Percentiles rank a stretch among this genome's conserved stretches.
These are phyloP conservation scores for Camelina sativa DNA, from an alignment of 345 rosid species.

Conservation along the genomic window DNA sequence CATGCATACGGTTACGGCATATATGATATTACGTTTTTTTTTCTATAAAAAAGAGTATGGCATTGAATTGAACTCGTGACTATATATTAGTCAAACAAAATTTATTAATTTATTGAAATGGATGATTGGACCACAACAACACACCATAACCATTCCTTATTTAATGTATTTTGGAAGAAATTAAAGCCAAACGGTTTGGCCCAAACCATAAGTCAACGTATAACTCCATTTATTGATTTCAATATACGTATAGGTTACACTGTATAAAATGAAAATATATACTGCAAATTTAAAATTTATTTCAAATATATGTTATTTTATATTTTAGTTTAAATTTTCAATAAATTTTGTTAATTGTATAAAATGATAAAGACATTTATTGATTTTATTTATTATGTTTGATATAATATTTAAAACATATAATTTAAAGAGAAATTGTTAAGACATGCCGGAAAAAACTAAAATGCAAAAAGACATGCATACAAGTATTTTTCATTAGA, in stretches of 20 bases:
- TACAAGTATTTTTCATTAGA: too few relatives aligned
- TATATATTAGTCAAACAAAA: conserved; percentile 18
- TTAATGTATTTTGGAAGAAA: conserved; percentile 1
- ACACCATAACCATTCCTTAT: conserved; percentile 21
- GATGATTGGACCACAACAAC: conserved; percentile 35
- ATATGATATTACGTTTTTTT: conserved; percentile 1
- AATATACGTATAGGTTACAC: background rate
- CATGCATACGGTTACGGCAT: conserved; percentile 14
- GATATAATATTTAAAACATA: too few relatives aligned
- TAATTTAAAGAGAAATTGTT: too few relatives aligned
- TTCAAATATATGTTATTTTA: too few relatives aligned
- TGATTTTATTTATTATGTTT: too few relatives aligned
- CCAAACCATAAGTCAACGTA: conserved; percentile 17
- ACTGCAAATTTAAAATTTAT: too few relatives aligned
- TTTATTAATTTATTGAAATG: background rate
- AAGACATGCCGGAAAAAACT: too few relatives aligned
- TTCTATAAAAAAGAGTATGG: conserved; percentile 12
- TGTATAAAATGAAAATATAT: background rate
- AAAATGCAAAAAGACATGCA: too few relatives aligned
- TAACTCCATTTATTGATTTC: conserved; percentile 11
- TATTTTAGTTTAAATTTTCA: too few relatives aligned
- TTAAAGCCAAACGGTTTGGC: too few relatives aligned
- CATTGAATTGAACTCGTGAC: conserved; percentile 36
- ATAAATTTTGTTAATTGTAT: too few relatives aligned
- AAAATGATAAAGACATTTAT: too few relatives aligned